Conservation (phyloP, 2,329 filamentous ascomycete genomes). For the Orbilia javanica region DNA sequence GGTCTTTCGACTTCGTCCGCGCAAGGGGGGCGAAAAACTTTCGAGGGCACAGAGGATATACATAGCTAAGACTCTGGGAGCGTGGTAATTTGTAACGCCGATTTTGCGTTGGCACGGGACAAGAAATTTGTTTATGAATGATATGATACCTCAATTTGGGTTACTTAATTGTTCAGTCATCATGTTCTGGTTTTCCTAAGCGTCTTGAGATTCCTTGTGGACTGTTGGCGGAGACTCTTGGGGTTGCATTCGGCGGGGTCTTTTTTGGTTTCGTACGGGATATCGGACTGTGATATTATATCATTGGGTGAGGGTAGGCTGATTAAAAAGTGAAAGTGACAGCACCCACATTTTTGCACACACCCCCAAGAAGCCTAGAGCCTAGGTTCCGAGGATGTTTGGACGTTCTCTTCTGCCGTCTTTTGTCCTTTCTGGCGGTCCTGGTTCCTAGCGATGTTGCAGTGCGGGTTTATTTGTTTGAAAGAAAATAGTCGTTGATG, state of each 20-base stretch:
- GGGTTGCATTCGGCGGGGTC: constrained; percentile 18
- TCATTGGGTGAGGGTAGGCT: background rate
- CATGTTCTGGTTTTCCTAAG: background rate
- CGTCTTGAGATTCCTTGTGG: constrained; percentile 2
- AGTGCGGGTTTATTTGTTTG: too few species aligned
- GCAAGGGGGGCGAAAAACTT: background rate
- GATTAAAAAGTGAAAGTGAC: background rate
- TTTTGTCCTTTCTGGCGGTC: background rate
- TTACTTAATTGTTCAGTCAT: constrained; percentile 10
- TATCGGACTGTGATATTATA: background rate
- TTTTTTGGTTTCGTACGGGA: background rate
- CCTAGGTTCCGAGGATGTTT: constrained; percentile 17
- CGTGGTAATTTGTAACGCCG: constrained; percentile 13
- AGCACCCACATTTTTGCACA: too few species aligned
- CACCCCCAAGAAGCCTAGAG: background rate
- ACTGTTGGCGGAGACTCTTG: background rate
- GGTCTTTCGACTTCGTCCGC: background rate
- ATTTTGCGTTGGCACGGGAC: constrained; percentile 1
- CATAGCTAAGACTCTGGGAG: background rate
- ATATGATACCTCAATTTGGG: background rate
- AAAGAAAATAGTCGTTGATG: background rate
- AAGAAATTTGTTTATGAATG: too few species aligned
- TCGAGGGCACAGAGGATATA: background rate
- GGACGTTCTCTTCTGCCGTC: background rate
- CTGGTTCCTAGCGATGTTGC: constrained; percentile 2